Percentiles rank a stretch among this genome's conserved stretches.
Conservation (phyloP, 108 stramenopile genomes). For the Asterionellopsis glacialis region DNA sequence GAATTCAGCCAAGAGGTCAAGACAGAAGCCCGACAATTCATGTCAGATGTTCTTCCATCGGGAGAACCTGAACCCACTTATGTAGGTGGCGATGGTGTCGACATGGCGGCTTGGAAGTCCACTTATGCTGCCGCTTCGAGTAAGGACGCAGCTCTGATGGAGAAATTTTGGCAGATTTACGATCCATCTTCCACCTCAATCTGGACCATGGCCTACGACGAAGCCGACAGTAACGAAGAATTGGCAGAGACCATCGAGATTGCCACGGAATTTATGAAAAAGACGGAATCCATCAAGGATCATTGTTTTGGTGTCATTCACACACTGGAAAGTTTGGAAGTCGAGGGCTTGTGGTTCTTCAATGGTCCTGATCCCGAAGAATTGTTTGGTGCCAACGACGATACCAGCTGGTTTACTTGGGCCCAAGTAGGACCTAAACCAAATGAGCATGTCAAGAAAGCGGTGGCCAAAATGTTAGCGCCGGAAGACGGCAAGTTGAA, state of each 20-base stretch:
- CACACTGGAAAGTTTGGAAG: slow-evolving; percentile 13
- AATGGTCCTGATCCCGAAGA: slow-evolving; percentile 15
- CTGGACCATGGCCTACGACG: slow-evolving; percentile 22
- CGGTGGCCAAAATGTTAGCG: slow-evolving; percentile 6
- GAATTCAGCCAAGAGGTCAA: too few species aligned
- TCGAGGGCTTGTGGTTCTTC: slow-evolving; percentile 19
- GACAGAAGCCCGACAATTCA: too few species aligned
- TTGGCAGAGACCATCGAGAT: slow-evolving; percentile 8
- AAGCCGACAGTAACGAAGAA: slow-evolving; percentile 21
- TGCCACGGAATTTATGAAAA: not conserved
- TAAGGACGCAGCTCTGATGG: too few species aligned
- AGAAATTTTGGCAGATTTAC: slow-evolving; percentile 9
- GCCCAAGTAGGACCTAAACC: slow-evolving; percentile 15
- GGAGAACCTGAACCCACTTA: too few species aligned
- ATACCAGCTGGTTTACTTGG: slow-evolving; percentile 20
- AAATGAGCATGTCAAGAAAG: slow-evolving; percentile 15
- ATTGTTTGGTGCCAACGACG: slow-evolving; percentile 18
- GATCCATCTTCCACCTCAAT: slow-evolving; percentile 10
- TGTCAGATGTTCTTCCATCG: too few species aligned
- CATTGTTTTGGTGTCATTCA: slow-evolving; percentile 14
- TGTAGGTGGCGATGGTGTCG: too few species aligned
- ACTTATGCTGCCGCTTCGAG: too few species aligned
- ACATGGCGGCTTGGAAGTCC: too few species aligned
- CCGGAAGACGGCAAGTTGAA: slow-evolving; percentile 8
- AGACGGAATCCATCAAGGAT: slow-evolving; percentile 2